phyloP scores from a whole-genome alignment of 2,329 filamentous ascomycete species.

The Furcasterigmium sp. region DNA sequence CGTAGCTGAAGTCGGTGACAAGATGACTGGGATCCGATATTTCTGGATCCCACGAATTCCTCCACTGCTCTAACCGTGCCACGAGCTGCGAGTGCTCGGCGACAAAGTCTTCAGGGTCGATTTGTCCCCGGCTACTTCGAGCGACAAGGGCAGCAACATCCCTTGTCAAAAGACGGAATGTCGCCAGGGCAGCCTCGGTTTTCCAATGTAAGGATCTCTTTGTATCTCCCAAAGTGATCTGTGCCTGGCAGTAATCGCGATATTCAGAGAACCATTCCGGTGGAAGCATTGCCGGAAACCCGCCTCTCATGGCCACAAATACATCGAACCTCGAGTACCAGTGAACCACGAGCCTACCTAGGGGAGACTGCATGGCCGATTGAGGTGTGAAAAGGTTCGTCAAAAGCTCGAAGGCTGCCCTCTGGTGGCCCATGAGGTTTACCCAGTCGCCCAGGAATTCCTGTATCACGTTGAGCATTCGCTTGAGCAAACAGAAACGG shows the following conservation, averaged over 20 bases:
- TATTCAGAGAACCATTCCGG: conserved; percentile 72
- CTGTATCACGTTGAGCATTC: conserved; percentile 37
- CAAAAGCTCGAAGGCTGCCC: conserved; percentile 78
- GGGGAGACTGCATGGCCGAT: conserved; percentile 64
- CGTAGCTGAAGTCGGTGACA: conserved; percentile 57
- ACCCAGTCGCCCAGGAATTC: conserved; percentile 96
- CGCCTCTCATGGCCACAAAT: conserved; percentile 76
- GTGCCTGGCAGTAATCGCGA: conserved; percentile 56
- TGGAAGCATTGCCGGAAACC: conserved; percentile 66
- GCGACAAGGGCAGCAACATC: conserved; percentile 79
- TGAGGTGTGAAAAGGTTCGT: conserved; percentile 73
- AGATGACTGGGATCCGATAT: conserved; percentile 58
- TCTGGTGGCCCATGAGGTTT: conserved; percentile 87
- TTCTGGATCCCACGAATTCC: conserved; percentile 50
- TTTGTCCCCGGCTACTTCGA: conserved; percentile 56
- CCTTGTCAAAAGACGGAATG: conserved; percentile 66
- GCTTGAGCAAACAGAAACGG: neutral
- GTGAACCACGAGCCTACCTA: conserved; percentile 68
- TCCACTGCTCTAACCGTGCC: conserved; percentile 43
- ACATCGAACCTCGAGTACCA: conserved; percentile 93
- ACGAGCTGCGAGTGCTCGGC: conserved; percentile 53
- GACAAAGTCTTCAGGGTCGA: conserved; percentile 60
- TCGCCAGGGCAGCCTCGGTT: conserved; percentile 61
- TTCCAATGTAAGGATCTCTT: conserved; percentile 40
- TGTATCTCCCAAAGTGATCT: conserved; percentile 49